Evolutionary conservation across 208 protist species (phyloP).

Genomic region (Sergeia podlipaevii): DNA sequence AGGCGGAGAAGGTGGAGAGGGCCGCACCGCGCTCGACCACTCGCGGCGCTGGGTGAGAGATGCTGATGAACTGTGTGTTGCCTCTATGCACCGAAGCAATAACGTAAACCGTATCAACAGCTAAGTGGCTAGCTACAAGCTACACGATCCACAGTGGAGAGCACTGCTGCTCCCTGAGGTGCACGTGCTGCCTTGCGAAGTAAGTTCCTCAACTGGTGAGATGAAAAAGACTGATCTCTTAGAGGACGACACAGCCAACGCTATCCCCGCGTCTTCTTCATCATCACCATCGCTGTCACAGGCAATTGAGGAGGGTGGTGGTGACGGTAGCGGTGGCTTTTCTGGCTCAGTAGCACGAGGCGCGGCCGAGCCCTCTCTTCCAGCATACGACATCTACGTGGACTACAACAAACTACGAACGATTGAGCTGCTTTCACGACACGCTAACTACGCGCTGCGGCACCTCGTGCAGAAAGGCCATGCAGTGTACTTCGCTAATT

Average conservation of each 20-base stretch:
- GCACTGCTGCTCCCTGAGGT: constrained; percentile 76
- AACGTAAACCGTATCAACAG: constrained; percentile 77
- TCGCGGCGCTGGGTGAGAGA: constrained; percentile 78
- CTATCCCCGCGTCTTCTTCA: not conserved
- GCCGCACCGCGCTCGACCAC: constrained; percentile 6
- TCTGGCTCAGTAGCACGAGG: no score
- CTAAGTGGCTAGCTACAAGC: constrained; percentile 88
- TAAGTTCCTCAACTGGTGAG: no score
- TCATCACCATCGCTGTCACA: constrained; percentile 6
- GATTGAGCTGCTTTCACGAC: constrained; percentile 71
- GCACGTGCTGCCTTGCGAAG: constrained; percentile 34
- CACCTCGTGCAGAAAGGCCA: constrained; percentile 88
- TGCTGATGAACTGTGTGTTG: constrained; percentile 81
- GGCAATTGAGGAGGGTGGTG: not conserved
- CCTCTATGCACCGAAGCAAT: constrained; percentile 60
- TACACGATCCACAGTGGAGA: constrained; percentile 79
- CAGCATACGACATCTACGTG: constrained; percentile 38
- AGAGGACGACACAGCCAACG: no score
- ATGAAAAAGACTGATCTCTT: no score
- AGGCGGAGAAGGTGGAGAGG: constrained; percentile 10
- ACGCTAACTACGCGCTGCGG: constrained; percentile 76
- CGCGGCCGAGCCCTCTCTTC: not conserved
- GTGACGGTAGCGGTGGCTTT: not conserved
- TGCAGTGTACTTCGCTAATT: constrained; percentile 74
- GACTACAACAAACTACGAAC: constrained; percentile 78